phyloP scores from a whole-genome alignment of 495 filamentous ascomycete species.

The Neurospora pannonica region DNA sequence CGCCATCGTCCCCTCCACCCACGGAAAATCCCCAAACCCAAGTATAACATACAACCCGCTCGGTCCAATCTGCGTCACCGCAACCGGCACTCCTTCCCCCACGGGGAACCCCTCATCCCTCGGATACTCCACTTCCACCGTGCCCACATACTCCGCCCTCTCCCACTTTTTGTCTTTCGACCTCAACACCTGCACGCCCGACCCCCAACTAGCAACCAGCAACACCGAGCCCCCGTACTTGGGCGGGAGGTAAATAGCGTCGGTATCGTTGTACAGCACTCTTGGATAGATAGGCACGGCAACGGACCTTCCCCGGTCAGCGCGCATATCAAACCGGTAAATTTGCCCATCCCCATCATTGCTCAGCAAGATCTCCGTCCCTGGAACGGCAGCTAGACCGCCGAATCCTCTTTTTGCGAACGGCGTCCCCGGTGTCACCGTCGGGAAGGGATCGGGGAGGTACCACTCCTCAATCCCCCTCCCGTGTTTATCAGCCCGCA shows the following conservation, averaged over 20 bases:
- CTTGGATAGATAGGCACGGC: conserved; percentile 11
- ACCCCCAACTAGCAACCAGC: conserved; percentile 15
- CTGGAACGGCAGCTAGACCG: conserved; percentile 12
- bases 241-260: conserved; percentile 27
- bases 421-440: conserved; percentile 16
- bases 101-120: conserved; percentile 9
- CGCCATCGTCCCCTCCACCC: conserved; percentile 8
- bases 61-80: conserved; percentile 17
- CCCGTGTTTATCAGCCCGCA: conserved; percentile 17
- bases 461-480: conserved; percentile 21
- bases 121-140: conserved; percentile 10
- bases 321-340: conserved; percentile 22
- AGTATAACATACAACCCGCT: conserved; percentile 13
- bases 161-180: conserved; percentile 25
- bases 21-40: conserved; percentile 18
- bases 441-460: conserved; percentile 4
- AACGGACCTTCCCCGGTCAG: conserved; percentile 11
- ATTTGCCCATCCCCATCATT: conserved; percentile 18
- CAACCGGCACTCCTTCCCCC: too few relatives aligned
- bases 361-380: too few relatives aligned
- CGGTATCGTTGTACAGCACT: conserved; percentile 12
- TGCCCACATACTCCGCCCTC: conserved; percentile 25
- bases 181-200: conserved; percentile 25
- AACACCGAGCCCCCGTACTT: conserved; percentile 26
- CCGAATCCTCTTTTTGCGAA: conserved; percentile 12